A percentile compares a stretch with the other conserved stretches of the same genome.
phyloP scores from a whole-genome alignment of 2,329 filamentous ascomycete genomes.

The Paraconiothyrium brasiliense region DNA sequence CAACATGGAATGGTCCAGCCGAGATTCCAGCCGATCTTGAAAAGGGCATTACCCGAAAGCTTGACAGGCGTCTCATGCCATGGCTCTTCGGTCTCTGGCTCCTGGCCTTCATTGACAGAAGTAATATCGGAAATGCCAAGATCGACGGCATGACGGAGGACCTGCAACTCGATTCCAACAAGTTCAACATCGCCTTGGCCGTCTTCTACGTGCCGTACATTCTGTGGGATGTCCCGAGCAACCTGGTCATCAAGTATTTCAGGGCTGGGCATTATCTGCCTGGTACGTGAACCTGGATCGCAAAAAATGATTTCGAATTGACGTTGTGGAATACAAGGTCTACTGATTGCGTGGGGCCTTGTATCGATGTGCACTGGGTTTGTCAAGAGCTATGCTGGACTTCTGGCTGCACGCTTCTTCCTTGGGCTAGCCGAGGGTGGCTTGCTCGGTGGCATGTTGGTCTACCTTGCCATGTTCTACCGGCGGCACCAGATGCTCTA shows the following conservation, averaged over 20 bases:
- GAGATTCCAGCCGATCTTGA: conserved; percentile 29
- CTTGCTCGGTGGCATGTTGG: conserved; percentile 52
- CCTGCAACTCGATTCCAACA: conserved; percentile 51
- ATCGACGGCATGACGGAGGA: conserved; percentile 54
- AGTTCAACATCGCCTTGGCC: conserved; percentile 55
- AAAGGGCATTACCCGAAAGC: conserved; percentile 52
- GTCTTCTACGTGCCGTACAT: conserved; percentile 59
- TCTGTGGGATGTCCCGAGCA: conserved; percentile 53
- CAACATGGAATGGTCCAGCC: conserved; percentile 19
- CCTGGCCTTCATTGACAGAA: conserved; percentile 59
- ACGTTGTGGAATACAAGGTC: conserved; percentile 10
- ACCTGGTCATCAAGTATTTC: conserved; percentile 53
- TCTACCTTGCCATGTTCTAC: conserved; percentile 56
- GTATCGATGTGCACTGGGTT: conserved; percentile 53
- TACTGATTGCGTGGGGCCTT: conserved; percentile 54
- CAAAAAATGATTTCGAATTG: neutral
- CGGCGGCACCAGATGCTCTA: conserved; percentile 53
- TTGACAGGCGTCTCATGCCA: conserved; percentile 56
- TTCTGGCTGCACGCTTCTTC: conserved; percentile 53
- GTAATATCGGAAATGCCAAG: conserved; percentile 54
- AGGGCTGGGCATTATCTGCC: conserved; percentile 54
- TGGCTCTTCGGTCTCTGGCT: conserved; percentile 59
- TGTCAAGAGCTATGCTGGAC: conserved; percentile 51
- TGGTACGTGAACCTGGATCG: neutral
- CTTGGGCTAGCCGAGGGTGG: conserved; percentile 55